These are phyloP conservation scores for Edaphochlamys debaryana DNA, from an alignment of 139 green algal species.

Conservation along the genomic window DNA sequence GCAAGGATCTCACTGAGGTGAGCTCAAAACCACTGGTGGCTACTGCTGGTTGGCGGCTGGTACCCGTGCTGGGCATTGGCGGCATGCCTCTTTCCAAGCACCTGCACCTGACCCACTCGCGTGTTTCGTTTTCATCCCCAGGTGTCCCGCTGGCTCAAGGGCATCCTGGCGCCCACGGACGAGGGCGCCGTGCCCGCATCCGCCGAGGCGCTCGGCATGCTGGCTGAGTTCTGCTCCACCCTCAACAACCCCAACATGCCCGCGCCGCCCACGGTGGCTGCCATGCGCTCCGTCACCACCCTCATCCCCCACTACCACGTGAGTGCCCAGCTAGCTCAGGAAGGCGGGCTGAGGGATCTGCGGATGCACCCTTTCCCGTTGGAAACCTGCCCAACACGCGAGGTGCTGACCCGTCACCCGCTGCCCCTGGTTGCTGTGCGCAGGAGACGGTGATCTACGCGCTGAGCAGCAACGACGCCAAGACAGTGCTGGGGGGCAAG, in stretches of 20 bases:
- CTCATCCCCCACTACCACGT: slow-evolving; percentile 74
- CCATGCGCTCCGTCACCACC: slow-evolving; percentile 73
- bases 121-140: too few species aligned
- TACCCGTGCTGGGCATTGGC: too few species aligned
- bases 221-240: slow-evolving; percentile 72
- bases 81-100: too few species aligned
- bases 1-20: background rate
- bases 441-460: slow-evolving; percentile 49
- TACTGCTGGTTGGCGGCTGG: background rate
- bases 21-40: background rate
- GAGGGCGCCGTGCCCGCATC: slow-evolving; percentile 57
- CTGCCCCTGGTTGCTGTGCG: too few species aligned
- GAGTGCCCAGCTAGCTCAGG: too few species aligned
- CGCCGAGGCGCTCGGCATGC: slow-evolving; percentile 69
- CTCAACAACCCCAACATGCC: slow-evolving; percentile 72
- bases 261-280: slow-evolving; percentile 56
- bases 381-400: too few species aligned
- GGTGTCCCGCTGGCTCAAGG: slow-evolving; percentile 29
- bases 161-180: slow-evolving; percentile 12
- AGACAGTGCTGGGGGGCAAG: background rate
- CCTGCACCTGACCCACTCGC: too few species aligned
- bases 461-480: slow-evolving; percentile 29
- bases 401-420: too few species aligned
- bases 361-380: too few species aligned
- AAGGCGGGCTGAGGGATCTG: too few species aligned